Base-by-base conservation (phyloP, 2,329 filamentous ascomycete species). In the Aspergillus tubingensis region DNA sequence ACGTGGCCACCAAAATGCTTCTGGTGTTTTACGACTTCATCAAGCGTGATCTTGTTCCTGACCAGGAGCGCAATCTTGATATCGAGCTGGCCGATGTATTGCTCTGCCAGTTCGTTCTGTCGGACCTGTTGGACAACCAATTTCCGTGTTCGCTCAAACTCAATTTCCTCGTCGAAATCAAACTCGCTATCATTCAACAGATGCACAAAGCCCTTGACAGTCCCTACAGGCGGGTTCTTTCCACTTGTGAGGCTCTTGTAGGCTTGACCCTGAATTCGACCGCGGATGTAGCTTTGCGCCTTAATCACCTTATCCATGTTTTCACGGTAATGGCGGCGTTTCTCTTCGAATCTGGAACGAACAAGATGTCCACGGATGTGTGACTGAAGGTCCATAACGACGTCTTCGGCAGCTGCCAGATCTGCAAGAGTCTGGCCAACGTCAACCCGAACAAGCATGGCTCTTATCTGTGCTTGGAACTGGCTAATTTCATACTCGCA, bases 291-390 rank as follows among this genome's bases (percentile, higher is more conserved):
- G 74, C 95, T 99, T 75, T 99, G 96, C 59, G 98, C 92, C 78
- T 99, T 99, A 82, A 99, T 89, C 25, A 99, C 95, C 77, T 96
- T 98, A 71, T 96, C 88, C 95, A 99, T 99, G 72, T 99, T 99
- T 77, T 96, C 89, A 67, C 90, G 89, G 81, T 93, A 99, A 79
- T 90, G 94, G 21, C 87, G 88, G 72, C 90, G 88, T 83, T 96
- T 96, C 75, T 96, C 91, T 55, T 85, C 86, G 69, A 96, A 98
- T 17, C 83, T 83, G 13, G 81, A 83, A 36, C 94, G 86, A 32
- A 98, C 85, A 2, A 96, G 76, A 68, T 86, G 88, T 3, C 87
- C 94, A 68, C 89, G 87, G 7, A 89, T 86, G 5, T 86, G 83
- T 5, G 92, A 83, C 75, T 98, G 93, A 23, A 96, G 77, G 30